A percentile compares a stretch with the other conserved stretches of the same genome.
Conservation (phyloP, 192 early-diverging fungal species). For the Coemansia sp. region DNA sequence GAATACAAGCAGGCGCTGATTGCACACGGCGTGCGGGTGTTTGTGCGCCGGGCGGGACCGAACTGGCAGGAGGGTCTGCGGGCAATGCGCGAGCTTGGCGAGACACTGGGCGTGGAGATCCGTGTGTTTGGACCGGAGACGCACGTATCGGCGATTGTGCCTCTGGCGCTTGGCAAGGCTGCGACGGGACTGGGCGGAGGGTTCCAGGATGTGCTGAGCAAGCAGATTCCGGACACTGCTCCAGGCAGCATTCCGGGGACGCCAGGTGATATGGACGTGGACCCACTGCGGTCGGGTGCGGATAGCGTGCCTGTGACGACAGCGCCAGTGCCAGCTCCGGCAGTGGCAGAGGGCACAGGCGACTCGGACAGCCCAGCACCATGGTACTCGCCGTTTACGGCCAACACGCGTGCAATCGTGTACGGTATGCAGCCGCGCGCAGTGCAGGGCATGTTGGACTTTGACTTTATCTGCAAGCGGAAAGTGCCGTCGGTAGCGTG, state of each 20-base stretch:
- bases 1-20: constrained; percentile 90
- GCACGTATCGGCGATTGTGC: constrained; percentile 98
- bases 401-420: constrained; percentile 84
- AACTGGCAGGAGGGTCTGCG: constrained; percentile 99
- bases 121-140: constrained; percentile 96
- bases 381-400: constrained; percentile 76
- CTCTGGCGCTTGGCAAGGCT: constrained; percentile 73
- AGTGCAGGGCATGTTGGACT: constrained; percentile 99
- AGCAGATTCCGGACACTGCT: constrained; percentile 56
- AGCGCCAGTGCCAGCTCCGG: constrained; percentile 49
- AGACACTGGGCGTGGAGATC: constrained; percentile 90
- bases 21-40: constrained; percentile 87
- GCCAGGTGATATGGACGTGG: constrained; percentile 41
- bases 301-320: constrained; percentile 23
- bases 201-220: constrained; percentile 59
- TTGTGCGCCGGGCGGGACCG: constrained; percentile 96
- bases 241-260: constrained; percentile 51
- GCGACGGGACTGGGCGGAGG: constrained; percentile 58
- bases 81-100: constrained; percentile 89
- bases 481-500: constrained; percentile 87
- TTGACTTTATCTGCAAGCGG: constrained; percentile 99
- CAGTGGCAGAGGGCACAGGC: constrained; percentile 21
- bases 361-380: constrained; percentile 39
- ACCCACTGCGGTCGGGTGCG: constrained; percentile 32
- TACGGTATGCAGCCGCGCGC: constrained; percentile 99